These are phyloP conservation scores for Coemansia sp. DNA, from an alignment of 192 early-diverging fungal species.

Conservation along the genomic window DNA sequence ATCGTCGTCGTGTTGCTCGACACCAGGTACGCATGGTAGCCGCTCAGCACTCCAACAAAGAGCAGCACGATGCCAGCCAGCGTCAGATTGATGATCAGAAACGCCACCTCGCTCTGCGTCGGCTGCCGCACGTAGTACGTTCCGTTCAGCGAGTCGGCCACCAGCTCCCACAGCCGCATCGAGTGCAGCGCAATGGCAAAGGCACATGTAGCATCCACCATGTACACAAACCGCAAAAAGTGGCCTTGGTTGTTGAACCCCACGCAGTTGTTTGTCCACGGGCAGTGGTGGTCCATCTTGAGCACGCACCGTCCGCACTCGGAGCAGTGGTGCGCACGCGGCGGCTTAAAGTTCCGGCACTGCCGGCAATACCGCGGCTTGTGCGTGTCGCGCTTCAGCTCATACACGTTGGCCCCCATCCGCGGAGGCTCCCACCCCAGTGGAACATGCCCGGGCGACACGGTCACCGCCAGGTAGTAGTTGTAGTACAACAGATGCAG, in stretches of 20 bases:
- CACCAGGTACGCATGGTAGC: conserved; percentile 49
- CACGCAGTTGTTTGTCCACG: conserved; percentile 85
- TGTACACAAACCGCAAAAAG: conserved; percentile 64
- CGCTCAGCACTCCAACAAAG: conserved; percentile 43
- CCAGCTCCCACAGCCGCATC: conserved; percentile 66
- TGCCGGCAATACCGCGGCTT: conserved; percentile 67
- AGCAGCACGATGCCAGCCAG: conserved; percentile 47
- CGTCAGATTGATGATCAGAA: conserved; percentile 72
- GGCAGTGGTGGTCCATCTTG: conserved; percentile 88
- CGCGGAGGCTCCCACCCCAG: conserved; percentile 40
- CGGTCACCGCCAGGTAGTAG: conserved; percentile 74
- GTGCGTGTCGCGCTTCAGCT: conserved; percentile 64
- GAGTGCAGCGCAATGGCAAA: conserved; percentile 71
- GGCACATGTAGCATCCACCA: conserved; percentile 66
- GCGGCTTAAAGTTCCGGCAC: conserved; percentile 68
- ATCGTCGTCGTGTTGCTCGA: conserved; percentile 50
- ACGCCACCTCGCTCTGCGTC: conserved; percentile 59
- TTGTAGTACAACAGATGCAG: conserved; percentile 79
- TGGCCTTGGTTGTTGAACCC: conserved; percentile 73
- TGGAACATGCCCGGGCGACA: conserved; percentile 81
- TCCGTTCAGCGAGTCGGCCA: conserved; percentile 42
- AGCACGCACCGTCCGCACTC: conserved; percentile 73
- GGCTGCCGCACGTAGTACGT: conserved; percentile 60
- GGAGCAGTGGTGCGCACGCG: conserved; percentile 75
- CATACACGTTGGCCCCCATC: conserved; percentile 50